Percentiles rank a stretch among this genome's conserved stretches.
Conservation (phyloP, 2,329 filamentous ascomycete genomes). For the Lojkania enalia region DNA sequence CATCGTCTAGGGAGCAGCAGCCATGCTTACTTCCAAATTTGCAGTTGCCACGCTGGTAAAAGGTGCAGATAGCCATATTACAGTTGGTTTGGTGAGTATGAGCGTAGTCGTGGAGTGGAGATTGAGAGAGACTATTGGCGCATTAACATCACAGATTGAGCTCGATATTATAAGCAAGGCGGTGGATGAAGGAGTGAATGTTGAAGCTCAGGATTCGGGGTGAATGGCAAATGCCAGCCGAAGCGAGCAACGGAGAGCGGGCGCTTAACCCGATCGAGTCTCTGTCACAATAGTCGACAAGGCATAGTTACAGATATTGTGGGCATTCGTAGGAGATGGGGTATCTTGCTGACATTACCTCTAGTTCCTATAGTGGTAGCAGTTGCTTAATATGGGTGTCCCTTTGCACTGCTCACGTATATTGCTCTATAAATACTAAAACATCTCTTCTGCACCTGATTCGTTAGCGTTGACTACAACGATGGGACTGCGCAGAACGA, state of each 20-base stretch:
- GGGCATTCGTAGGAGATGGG: not conserved
- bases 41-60: conserved; percentile 67
- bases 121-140: not conserved
- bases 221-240: conserved; percentile 2
- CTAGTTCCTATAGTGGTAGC: too few species aligned
- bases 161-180: too few species aligned
- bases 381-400: too few species aligned
- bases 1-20: not conserved
- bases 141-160: too few species aligned
- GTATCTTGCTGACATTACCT: not conserved
- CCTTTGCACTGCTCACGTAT: too few species aligned
- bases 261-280: conserved; percentile 10
- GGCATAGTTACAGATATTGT: not conserved
- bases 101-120: conserved; percentile 2
- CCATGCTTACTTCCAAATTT: conserved; percentile 61
- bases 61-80: conserved; percentile 60
- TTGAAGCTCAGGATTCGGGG: not conserved
- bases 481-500: too few species aligned
- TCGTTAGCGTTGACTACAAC: too few species aligned
- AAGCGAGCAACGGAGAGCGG: not conserved
- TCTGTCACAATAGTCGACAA: not conserved
- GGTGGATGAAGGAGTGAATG: not conserved
- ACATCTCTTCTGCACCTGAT: too few species aligned
- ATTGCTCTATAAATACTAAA: too few species aligned
- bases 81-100: not conserved